phyloP scores from a whole-genome alignment of 768 basidiomycete species.

The Hypholoma sublateritium region DNA sequence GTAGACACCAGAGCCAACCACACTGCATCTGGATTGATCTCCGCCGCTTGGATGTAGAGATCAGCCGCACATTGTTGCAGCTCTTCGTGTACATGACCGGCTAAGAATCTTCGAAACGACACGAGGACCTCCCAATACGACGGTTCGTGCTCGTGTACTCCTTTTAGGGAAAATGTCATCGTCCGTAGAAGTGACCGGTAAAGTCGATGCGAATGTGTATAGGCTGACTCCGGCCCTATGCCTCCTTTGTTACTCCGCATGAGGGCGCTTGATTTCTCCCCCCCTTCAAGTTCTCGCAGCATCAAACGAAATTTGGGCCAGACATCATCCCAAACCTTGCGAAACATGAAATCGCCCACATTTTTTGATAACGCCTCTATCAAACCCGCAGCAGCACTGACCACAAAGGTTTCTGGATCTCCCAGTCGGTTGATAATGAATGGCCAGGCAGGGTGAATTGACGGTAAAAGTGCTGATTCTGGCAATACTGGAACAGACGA shows the following conservation, averaged over 20 bases:
- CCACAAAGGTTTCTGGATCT: conserved; percentile 76
- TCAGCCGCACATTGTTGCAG: conserved; percentile 65
- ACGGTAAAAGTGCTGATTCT: conserved; percentile 76
- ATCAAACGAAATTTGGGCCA: conserved; percentile 83
- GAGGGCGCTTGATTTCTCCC: conserved; percentile 68
- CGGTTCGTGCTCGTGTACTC: conserved; percentile 69
- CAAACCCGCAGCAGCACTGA: conserved; percentile 70
- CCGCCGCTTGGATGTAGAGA: conserved; percentile 61
- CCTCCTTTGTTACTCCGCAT: conserved; percentile 49
- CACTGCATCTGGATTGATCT: conserved; percentile 74
- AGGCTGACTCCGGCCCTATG: conserved; percentile 67
- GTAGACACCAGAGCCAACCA: conserved; percentile 77
- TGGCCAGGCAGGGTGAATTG: conserved; percentile 92
- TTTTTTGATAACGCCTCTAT: conserved; percentile 70
- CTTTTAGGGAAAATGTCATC: conserved; percentile 62
- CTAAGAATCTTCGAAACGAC: conserved; percentile 75
- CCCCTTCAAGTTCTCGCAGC: conserved; percentile 57
- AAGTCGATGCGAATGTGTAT: conserved; percentile 79
- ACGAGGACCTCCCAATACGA: conserved; percentile 83
- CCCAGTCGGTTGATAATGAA: conserved; percentile 82
- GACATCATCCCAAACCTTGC: conserved; percentile 85
- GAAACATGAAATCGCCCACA: conserved; percentile 83
- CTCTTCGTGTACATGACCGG: conserved; percentile 64
- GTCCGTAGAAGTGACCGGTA: conserved; percentile 77
- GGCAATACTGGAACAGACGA: conserved; percentile 72